phyloP scores from a whole-genome alignment of 2,329 filamentous ascomycete species.

The Geoglossum cookeanum region DNA sequence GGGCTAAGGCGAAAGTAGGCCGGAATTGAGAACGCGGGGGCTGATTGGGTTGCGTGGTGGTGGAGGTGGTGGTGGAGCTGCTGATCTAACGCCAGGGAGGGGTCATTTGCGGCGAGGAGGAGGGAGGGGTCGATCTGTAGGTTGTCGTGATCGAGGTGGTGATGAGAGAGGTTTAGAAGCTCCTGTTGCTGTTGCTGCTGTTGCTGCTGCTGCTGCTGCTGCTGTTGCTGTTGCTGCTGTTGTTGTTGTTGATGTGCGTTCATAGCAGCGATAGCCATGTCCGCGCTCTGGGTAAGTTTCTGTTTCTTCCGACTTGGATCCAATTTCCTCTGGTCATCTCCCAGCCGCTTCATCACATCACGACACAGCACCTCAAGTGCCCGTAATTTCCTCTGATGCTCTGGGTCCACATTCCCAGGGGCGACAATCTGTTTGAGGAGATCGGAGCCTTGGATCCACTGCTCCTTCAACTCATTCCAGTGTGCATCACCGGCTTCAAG shows the following conservation, averaged over 20 bases:
- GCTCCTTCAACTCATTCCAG: slow-evolving; percentile 49
- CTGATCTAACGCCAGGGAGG: slow-evolving; percentile 21
- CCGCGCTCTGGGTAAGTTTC: not conserved
- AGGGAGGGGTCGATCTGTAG: slow-evolving; percentile 46
- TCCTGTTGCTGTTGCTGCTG: slow-evolving; percentile 9
- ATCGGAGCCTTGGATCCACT: slow-evolving; percentile 42
- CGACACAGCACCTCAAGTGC: slow-evolving; percentile 53
- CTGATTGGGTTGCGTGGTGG: slow-evolving; percentile 13
- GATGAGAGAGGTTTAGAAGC: slow-evolving; percentile 23
- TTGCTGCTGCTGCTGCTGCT: too few relatives aligned
- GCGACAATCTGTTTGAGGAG: slow-evolving; percentile 36
- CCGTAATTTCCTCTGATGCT: slow-evolving; percentile 36
- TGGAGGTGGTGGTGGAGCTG: slow-evolving; percentile 15
- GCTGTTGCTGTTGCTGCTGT: too few relatives aligned
- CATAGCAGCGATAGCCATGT: slow-evolving; percentile 1
- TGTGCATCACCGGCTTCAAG: slow-evolving; percentile 51
- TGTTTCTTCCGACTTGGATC: slow-evolving; percentile 27
- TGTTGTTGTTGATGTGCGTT: not conserved
- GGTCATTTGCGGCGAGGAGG: slow-evolving; percentile 35
- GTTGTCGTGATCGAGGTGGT: slow-evolving; percentile 24
- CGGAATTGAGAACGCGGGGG: slow-evolving; percentile 26
- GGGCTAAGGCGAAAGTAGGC: slow-evolving; percentile 53
- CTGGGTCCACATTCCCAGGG: slow-evolving; percentile 30
- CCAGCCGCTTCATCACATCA: slow-evolving; percentile 59
- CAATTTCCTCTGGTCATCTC: slow-evolving; percentile 43